Base-by-base conservation (phyloP, 2,329 filamentous ascomycete genomes). In the Cercospora nicotianae region DNA sequence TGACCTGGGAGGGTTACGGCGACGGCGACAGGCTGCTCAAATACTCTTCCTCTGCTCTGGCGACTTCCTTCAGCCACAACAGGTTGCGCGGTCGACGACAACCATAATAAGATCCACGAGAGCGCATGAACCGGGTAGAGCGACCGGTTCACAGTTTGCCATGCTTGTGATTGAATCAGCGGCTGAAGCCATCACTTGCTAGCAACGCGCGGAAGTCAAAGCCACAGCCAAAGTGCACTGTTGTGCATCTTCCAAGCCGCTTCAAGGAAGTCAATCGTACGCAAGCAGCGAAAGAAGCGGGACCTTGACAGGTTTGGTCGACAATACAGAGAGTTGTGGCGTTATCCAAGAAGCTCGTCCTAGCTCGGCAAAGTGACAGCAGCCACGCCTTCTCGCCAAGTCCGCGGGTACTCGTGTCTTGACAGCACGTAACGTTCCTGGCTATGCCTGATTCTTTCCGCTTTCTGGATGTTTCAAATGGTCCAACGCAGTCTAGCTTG, bases 121-220 rank as follows among this genome's bases (percentile, higher is more conserved):
- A 7, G 16, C 57, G 31, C 57, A 39, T 60, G n/a, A 13, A 36
- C 18, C 31, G 57, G 57, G 57, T n/a, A 60, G 12, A 36, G 28
- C 16, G 18, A 60, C 16, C 31, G 8, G 10, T 16, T 23, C n/a
- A 33, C 36, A 36, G 20, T 16, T 9, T 28, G 30, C 57, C 18
- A 36, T 60, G 57, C 57, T 60, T 60, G 57, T n/a, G 20, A 60
- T 60, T 60, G 57, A 60, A 42, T 60, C 57, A 60, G 57, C 18
- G 57, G 57, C 57, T 60, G 57, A 26, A 23, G 18, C 16, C 57
- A 20, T 18, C 30, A 39, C 36, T 20, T 39, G 57, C 57, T 39
- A 60, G 57, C 31, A 60, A 33, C 31, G 57, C 57, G 57, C 36
- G 18, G 57, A 48, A 31, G 55, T 59, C 55, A 59, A 59, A 60